Conservation (phyloP, 2,329 filamentous ascomycete species). For the Tothia fuscella region DNA sequence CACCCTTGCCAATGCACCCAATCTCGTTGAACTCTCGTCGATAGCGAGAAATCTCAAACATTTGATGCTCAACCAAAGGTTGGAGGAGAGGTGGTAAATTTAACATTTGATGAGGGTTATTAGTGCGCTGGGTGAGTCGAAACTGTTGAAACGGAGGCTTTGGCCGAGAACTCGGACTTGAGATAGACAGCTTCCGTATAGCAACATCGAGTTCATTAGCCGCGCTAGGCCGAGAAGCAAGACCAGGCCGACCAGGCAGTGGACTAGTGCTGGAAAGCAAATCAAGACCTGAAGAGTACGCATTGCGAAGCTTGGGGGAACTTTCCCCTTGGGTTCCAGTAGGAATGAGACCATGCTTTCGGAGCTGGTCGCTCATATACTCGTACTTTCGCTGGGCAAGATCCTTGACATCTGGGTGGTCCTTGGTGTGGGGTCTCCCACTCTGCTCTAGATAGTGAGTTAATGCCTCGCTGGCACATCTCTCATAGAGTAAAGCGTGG, state of each 20-base stretch:
- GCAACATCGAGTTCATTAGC: background rate
- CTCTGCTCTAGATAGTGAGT: conserved; percentile 20
- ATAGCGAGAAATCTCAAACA: conserved; percentile 31
- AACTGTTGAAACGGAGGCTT: background rate
- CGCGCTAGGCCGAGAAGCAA: background rate
- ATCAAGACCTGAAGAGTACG: conserved; percentile 8
- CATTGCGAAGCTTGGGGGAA: background rate
- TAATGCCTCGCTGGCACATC: conserved; percentile 28
- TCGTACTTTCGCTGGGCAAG: conserved; percentile 28
- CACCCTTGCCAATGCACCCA: conserved; percentile 48
- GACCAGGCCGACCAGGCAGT: conserved; percentile 1
- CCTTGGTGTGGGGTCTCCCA: conserved; percentile 13
- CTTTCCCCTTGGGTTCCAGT: conserved; percentile 4
- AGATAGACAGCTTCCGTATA: background rate
- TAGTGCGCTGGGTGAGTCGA: background rate
- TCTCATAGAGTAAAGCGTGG: conserved; percentile 34
- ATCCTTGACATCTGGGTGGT: conserved; percentile 25
- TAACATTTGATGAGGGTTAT: background rate
- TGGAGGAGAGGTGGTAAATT: conserved; percentile 7
- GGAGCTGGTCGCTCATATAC: conserved; percentile 25
- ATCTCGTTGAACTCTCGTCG: conserved; percentile 41
- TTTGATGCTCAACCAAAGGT: conserved; percentile 12
- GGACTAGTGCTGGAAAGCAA: conserved; percentile 4
- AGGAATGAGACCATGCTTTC: conserved; percentile 21
- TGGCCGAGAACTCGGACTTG: background rate